Conservation (phyloP, 2,329 filamentous ascomycete genomes). For the Aphanocladium album region DNA sequence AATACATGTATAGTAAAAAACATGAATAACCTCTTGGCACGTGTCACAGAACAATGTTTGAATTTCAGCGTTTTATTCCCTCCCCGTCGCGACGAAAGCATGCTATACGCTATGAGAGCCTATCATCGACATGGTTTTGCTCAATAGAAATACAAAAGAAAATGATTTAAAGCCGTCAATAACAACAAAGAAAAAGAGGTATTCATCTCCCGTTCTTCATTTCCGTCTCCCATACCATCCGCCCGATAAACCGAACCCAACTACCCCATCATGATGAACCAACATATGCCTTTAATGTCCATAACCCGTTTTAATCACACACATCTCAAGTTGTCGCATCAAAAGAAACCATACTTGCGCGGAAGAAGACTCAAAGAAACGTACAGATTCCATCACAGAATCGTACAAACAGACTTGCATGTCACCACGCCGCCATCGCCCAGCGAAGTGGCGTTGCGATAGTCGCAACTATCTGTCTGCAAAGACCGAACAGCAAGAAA, state of each 20-base stretch:
- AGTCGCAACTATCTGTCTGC: neutral
- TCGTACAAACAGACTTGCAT: neutral
- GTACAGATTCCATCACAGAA: neutral
- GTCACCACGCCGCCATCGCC: neutral
- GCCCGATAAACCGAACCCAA: neutral
- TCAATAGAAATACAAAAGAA: conserved; percentile 18
- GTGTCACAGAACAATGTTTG: conserved; percentile 12
- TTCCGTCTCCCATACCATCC: neutral
- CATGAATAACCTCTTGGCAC: too few relatives aligned
- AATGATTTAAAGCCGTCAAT: conserved; percentile 19
- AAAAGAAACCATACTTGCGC: neutral
- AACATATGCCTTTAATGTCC: neutral
- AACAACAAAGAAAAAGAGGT: conserved; percentile 17
- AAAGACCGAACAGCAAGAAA: neutral
- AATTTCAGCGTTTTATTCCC: conserved; percentile 18
- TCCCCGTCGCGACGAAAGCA: conserved; percentile 18
- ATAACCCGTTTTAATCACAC: conserved; percentile 1
- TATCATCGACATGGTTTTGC: conserved; percentile 18
- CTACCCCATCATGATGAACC: neutral
- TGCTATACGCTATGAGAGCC: conserved; percentile 21
- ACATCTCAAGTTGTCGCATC: conserved; percentile 2
- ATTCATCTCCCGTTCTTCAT: neutral
- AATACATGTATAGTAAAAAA: too few relatives aligned
- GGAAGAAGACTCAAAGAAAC: neutral
- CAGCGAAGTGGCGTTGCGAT: neutral